Evolutionary conservation across 2,329 filamentous ascomycete genomes (phyloP).

Genomic region (Chrysosporium keratinophilum): DNA sequence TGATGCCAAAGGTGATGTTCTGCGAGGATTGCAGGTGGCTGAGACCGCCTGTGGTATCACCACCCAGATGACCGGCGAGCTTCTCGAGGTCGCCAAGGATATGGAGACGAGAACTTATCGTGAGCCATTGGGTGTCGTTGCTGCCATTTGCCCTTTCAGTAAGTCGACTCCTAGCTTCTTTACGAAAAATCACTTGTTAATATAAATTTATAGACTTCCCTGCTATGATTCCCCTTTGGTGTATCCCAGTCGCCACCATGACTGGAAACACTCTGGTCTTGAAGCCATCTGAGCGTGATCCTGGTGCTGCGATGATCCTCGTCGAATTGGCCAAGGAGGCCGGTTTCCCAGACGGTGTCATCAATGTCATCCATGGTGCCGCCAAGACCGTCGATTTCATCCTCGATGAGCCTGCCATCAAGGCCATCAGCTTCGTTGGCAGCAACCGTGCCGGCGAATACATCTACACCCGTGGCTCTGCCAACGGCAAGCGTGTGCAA

Average conservation of each 20-base stretch:
- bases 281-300: constrained; percentile 57
- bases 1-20: constrained; percentile 56
- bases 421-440: constrained; percentile 59
- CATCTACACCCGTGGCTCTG: constrained; percentile 57
- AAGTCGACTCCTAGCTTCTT: constrained; percentile 4
- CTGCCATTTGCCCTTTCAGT: constrained; percentile 25
- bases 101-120: constrained; percentile 59
- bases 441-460: constrained; percentile 60
- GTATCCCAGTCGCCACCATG: constrained; percentile 54
- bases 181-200: not conserved
- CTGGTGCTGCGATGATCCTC: constrained; percentile 56
- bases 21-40: constrained; percentile 55
- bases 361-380: constrained; percentile 57
- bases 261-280: constrained; percentile 55
- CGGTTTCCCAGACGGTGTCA: constrained; percentile 54
- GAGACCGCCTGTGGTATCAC: constrained; percentile 59
- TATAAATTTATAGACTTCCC: constrained; percentile 50
- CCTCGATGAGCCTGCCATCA: constrained; percentile 57
- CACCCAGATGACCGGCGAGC: constrained; percentile 54
- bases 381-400: constrained; percentile 59
- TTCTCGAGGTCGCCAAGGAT: constrained; percentile 58
- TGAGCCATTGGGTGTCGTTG: constrained; percentile 54
- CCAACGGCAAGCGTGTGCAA: constrained; percentile 59
- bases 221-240: constrained; percentile 62
- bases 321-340: constrained; percentile 54